Evolutionary conservation across 2,329 filamentous ascomycete species (phyloP), one percentile per base, ranked within the genome.

Genomic region (Elsinoe necatrix): DNA sequence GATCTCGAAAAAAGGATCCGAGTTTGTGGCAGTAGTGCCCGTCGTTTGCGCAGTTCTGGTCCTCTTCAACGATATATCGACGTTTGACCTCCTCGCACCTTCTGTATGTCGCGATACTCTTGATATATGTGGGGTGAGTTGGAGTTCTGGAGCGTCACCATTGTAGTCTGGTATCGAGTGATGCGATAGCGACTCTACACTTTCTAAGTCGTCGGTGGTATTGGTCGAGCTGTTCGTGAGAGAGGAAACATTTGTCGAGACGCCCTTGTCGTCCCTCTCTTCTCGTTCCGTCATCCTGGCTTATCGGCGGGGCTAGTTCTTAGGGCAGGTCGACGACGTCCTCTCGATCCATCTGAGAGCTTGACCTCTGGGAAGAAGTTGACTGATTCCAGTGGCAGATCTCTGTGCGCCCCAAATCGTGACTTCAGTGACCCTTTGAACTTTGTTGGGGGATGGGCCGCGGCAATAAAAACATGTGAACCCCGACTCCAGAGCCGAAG

Each of bases 1-100:
- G 55, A 92, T 78, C 70, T 93, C 88, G 64, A 83, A 92, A 25
- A 82, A 80, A 3, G 81, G 77, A 57, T 77, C 73, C 6, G 65
- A 64, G 5, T 69, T 72, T 54, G 69, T 62, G 2, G 41, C 41
- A 29, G 23, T 56, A 7, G 54, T 54, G 3, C 27, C 50, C 16
- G 56, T 50, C 12, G 56, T 58, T n/a, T 47, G 47, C 21, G 56
- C 50, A 7, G 56, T 58, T 21, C 39, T 42, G 34, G 41, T 58
- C 41, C 56, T 31, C 25, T 54, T 58, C 29, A 58, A 27, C 27
- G 56, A 39, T n/a, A 56, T 48, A 27, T 56, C 54, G 11, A 47
- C 29, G 21, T 56, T 56, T n/a, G 54, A 56, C 37, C 41, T 45
- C 27, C 54, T 45, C n/a, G 37, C 42, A 16, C 18, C 37, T 39